Evolutionary conservation across 495 filamentous ascomycete species (phyloP), one percentile per base, ranked within the genome.

Genomic region (Penicillium alfredii): DNA sequence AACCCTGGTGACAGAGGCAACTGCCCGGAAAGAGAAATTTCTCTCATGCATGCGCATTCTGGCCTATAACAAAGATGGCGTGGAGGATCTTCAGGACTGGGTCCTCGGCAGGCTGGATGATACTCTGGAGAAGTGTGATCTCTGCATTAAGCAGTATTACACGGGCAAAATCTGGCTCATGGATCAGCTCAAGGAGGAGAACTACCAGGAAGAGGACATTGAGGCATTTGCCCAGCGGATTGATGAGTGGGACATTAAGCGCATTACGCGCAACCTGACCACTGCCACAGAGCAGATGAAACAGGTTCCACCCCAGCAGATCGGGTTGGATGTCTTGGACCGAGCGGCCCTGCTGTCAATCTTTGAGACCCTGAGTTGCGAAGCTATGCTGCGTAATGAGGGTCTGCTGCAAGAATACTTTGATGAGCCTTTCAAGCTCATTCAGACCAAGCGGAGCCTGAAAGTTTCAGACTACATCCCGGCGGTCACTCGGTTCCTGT

Each of bases 101-200:
- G 74, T 89, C 28, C 69, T 63, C 44, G 45, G 54, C n/a, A 67
- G 61, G 19, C 46, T 82, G 21, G 66, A 75, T 30, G 55, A 61
- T 2, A 60, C 76, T 15, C 65, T 96, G 23, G 74, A 64, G 17
- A 74, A 64, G 22, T 96, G 89, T 61, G 82, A 93, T 45, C 66
- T 76, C 25, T 96, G 89, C 55, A 80, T 88, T 39, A 76, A 76
- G 23, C 76, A 79, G 25, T 96, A 88, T 63, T 86, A 96, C 61
- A 81, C 75, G 30, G 74, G 74, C 12, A 80, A 81, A 51, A 70
- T 73, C 40, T 69, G 64, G 45, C 71, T 85, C 42, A 64, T 82
- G 41, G 72, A 79, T 26, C 63, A 72, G 15, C 63, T 90, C 11
- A 68, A 73, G 49, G 37, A 51, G 27, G 66, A 72, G 67, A 61